phyloP scores from a whole-genome alignment of 805 yeast species.

The Brettanomyces anomalus region DNA sequence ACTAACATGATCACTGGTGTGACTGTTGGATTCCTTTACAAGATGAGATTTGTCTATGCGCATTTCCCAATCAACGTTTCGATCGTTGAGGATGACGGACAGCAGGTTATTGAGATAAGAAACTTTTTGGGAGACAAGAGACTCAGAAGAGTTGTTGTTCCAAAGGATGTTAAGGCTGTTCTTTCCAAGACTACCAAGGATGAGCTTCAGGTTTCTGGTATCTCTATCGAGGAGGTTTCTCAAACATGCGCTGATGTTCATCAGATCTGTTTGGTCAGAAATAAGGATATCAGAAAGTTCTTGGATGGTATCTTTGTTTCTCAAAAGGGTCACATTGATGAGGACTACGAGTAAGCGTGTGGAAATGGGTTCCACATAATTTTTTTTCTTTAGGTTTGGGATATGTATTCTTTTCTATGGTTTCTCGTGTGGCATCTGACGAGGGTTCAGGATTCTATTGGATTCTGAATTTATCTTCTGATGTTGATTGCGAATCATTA shows the following conservation, averaged over 20 bases:
- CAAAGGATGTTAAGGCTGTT: conserved; percentile 84
- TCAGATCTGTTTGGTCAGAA: conserved; percentile 96
- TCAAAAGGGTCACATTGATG: conserved; percentile 81
- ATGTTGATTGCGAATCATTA: conserved; percentile 24
- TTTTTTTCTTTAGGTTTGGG: conserved; percentile 1
- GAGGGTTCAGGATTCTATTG: conserved; percentile 1
- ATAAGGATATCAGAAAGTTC: conserved; percentile 99
- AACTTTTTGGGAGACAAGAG: conserved; percentile 99
- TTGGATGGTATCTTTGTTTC: conserved; percentile 99
- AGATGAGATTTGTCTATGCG: conserved; percentile 99
- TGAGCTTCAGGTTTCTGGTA: conserved; percentile 87
- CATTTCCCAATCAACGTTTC: conserved; percentile 99
- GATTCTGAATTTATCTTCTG: neutral
- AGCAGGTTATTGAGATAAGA: conserved; percentile 85
- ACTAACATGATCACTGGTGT: conserved; percentile 97
- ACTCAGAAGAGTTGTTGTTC: conserved; percentile 80
- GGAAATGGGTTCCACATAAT: neutral
- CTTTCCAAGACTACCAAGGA: conserved; percentile 83
- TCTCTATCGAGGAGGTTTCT: conserved; percentile 95
- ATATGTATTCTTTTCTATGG: conserved; percentile 1
- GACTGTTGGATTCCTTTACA: conserved; percentile 98
- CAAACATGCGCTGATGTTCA: conserved; percentile 98
- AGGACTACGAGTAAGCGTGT: conserved; percentile 21
- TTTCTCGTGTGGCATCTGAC: conserved; percentile 1
- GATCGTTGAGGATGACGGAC: conserved; percentile 71